Base-by-base conservation (phyloP, 2,329 filamentous ascomycete species). In the Trichoderma citrinoviride region DNA sequence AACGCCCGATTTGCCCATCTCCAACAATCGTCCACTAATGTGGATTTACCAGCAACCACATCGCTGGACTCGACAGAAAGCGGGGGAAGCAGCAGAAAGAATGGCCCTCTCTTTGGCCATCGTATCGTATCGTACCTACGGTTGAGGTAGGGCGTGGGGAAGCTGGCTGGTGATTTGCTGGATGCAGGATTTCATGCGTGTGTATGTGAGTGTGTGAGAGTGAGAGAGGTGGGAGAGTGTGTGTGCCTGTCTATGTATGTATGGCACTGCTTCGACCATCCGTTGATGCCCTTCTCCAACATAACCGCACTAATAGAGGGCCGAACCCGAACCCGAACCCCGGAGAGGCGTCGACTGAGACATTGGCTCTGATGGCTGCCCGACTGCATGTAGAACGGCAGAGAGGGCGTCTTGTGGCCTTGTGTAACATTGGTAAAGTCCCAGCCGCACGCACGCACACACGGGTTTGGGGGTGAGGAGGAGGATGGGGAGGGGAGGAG, bases 281-380 rank as follows among this genome's bases (percentile, higher is more conserved):
- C 29, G 23, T 37, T 17, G 33, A 37, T 37, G 50, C 43, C 44
- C 47, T 61, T 8, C 58, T 61, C 37, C 57, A 50, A 46, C 40
- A 44, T 17, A 47, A 62, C 37, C 40, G 46, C 25, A 37, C 7
- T 10, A 5, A 5, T 37, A 14, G 33, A 37, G 12, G 8, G 33
- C 33, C 12, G 33, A 37, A 14, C 3, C 33, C 33, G 33, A 14
- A 44, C 40, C 49, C 60, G 49, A 44, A 27, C 15, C 49, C 58
- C 58, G 25, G 40, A 46, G 60, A 54, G 27, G 5, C 40, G 19
- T 49, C 44, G 27, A 53, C 40, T 41, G 33, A 50, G 47, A 61
- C 57, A 53, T 46, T 37, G 33, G 57, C 10, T 37, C 43, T 61
- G 60, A 54, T 46, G 53, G 60, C 60, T 49, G 60, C 60, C 60